Evolutionary conservation across 2,329 filamentous ascomycete species (phyloP).

Genomic region (Aureobasidium sp.): DNA sequence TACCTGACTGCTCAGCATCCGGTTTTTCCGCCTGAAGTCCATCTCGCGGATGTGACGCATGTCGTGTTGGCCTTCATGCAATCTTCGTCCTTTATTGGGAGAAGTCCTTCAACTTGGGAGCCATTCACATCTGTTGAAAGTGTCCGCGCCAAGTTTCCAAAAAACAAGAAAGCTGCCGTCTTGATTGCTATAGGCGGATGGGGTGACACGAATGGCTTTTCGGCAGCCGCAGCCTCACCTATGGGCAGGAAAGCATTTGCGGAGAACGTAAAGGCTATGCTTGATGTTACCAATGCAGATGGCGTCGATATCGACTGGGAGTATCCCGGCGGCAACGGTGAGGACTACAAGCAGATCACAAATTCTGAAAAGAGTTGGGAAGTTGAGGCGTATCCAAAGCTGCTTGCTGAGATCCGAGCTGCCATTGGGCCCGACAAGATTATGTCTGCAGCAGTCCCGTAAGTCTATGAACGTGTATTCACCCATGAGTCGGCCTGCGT

Average conservation of each 20-base stretch:
- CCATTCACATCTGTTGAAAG: conserved; percentile 47
- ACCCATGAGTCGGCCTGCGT: background rate
- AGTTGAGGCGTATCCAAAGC: conserved; percentile 54
- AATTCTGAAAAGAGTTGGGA: conserved; percentile 54
- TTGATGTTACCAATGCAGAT: conserved; percentile 56
- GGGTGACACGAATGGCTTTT: conserved; percentile 62
- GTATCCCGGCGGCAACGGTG: conserved; percentile 56
- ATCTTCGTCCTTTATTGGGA: conserved; percentile 46
- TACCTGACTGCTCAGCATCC: conserved; percentile 25
- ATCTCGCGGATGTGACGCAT: conserved; percentile 46
- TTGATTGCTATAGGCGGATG: conserved; percentile 69
- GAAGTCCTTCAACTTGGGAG: conserved; percentile 35
- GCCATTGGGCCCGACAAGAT: conserved; percentile 52
- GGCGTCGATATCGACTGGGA: conserved; percentile 64
- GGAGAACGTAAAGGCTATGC: conserved; percentile 56
- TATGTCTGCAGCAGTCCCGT: conserved; percentile 60
- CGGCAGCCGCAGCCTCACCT: conserved; percentile 46
- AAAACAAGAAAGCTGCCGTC: conserved; percentile 55
- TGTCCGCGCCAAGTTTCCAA: conserved; percentile 44
- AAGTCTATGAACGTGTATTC: background rate
- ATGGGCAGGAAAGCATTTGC: conserved; percentile 53
- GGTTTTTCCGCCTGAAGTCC: conserved; percentile 24
- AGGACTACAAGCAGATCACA: conserved; percentile 57
- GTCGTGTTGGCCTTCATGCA: conserved; percentile 53
- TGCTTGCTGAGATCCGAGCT: conserved; percentile 52